Percentiles rank a stretch among this genome's conserved stretches.
Evolutionary conservation across 2,329 filamentous ascomycete genomes (phyloP).

Genomic region (Botrytis squamosa): DNA sequence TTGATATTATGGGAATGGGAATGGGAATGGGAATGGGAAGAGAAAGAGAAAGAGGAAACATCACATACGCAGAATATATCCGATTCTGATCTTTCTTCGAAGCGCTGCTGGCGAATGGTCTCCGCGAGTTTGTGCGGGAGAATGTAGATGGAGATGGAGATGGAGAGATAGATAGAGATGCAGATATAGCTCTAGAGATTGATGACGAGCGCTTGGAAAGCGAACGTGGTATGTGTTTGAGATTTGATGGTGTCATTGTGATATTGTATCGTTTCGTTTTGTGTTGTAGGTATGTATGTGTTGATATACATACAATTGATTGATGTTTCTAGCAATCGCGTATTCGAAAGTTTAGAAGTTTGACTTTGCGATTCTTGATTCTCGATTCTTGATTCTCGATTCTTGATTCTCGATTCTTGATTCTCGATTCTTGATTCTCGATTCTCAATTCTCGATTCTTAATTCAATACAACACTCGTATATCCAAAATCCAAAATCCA

Average conservation of each 20-base stretch:
- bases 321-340: neutral
- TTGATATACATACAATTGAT: neutral
- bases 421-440: no score
- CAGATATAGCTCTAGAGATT: neutral
- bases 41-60: no score
- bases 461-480: no score
- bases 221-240: neutral
- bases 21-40: no score
- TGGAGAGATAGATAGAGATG: neutral
- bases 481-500: no score
- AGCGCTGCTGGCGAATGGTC: conserved; percentile 5
- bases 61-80: conserved; percentile 2
- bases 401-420: no score
- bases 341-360: no score
- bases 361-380: no score
- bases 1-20: neutral
- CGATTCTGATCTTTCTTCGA: neutral
- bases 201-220: neutral
- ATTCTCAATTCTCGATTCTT: no score
- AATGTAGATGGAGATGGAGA: neutral
- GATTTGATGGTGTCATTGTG: neutral
- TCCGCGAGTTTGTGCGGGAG: neutral
- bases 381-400: no score
- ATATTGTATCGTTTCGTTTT: neutral
- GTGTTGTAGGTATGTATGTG: neutral